Conservation (phyloP, 2,329 filamentous ascomycete genomes). For the Fusarium sulawesiense region DNA sequence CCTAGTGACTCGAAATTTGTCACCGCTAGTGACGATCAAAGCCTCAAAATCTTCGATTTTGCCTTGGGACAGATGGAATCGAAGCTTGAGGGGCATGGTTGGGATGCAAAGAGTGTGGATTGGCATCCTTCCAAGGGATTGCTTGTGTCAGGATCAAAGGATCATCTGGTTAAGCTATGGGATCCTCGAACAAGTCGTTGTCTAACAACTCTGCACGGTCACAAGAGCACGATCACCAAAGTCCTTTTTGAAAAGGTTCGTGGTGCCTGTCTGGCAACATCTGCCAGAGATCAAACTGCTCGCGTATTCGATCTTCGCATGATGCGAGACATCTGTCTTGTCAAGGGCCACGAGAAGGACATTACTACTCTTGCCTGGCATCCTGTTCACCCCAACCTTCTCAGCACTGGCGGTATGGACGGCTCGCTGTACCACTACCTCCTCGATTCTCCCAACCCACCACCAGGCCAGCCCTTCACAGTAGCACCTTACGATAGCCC, state of each 20-base stretch:
- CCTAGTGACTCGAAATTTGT: slow-evolving; percentile 97
- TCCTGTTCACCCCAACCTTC: slow-evolving; percentile 86
- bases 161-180: slow-evolving; percentile 97
- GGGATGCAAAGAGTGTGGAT: slow-evolving; percentile 97
- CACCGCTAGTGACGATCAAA: slow-evolving; percentile 93
- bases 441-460: slow-evolving; percentile 93
- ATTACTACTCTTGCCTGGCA: slow-evolving; percentile 95
- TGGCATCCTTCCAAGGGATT: slow-evolving; percentile 97
- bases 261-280: slow-evolving; percentile 88
- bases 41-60: slow-evolving; percentile 96
- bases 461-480: slow-evolving; percentile 75
- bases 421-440: slow-evolving; percentile 93
- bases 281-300: slow-evolving; percentile 91
- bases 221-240: slow-evolving; percentile 97
- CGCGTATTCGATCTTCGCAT: slow-evolving; percentile 95
- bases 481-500: slow-evolving; percentile 86
- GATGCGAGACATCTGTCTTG: slow-evolving; percentile 96
- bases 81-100: slow-evolving; percentile 90
- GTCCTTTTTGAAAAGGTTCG: slow-evolving; percentile 89
- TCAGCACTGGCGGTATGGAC: slow-evolving; percentile 91
- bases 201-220: slow-evolving; percentile 92
- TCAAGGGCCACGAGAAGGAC: slow-evolving; percentile 96
- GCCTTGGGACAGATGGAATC: slow-evolving; percentile 85
- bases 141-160: slow-evolving; percentile 95
- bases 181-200: slow-evolving; percentile 92